Percentiles rank a stretch among this genome's conserved stretches.
These are phyloP conservation scores for Barbarea vulgaris DNA, from an alignment of 345 rosid species.

Conservation along the genomic window DNA sequence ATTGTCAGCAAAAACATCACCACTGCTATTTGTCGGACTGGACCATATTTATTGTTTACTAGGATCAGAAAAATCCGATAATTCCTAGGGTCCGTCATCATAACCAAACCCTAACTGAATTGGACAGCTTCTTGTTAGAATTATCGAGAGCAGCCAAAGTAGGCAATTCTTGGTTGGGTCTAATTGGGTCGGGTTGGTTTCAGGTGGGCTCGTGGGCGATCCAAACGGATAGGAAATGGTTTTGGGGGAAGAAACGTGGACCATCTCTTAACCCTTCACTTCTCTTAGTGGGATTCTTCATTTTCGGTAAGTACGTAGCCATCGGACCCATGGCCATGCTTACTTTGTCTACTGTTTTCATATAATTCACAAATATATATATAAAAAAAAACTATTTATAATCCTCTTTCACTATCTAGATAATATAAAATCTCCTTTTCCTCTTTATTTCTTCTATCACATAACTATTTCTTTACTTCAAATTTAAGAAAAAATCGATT, in stretches of 20 bases:
- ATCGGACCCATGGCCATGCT: constrained; percentile 39
- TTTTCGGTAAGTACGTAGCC: constrained; percentile 34
- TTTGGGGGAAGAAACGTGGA: constrained; percentile 30
- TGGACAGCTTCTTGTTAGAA: constrained; percentile 28
- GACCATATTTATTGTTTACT: constrained; percentile 30
- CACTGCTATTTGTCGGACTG: constrained; percentile 38
- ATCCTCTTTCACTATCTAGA: constrained; percentile 12
- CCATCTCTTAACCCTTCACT: constrained; percentile 36
- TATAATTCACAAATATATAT: constrained; percentile 19
- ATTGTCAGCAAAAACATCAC: constrained; percentile 41
- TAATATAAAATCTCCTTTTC: constrained; percentile 29
- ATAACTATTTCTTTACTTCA: constrained; percentile 30
- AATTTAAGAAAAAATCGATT: constrained; percentile 16
- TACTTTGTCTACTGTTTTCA: constrained; percentile 31
- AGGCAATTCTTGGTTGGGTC: constrained; percentile 30
- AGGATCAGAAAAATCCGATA: constrained; percentile 29
- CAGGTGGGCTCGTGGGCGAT: constrained; percentile 30
- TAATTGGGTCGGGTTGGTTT: constrained; percentile 31
- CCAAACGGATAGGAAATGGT: constrained; percentile 19
- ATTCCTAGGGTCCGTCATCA: constrained; percentile 29
- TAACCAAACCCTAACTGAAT: constrained; percentile 33
- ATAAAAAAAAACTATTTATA: background rate
- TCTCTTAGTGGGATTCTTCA: constrained; percentile 34
- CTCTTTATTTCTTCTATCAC: constrained; percentile 9
- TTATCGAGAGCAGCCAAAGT: constrained; percentile 31